phyloP scores from a whole-genome alignment of 345 rosid genomes.

The Salix caprea region DNA sequence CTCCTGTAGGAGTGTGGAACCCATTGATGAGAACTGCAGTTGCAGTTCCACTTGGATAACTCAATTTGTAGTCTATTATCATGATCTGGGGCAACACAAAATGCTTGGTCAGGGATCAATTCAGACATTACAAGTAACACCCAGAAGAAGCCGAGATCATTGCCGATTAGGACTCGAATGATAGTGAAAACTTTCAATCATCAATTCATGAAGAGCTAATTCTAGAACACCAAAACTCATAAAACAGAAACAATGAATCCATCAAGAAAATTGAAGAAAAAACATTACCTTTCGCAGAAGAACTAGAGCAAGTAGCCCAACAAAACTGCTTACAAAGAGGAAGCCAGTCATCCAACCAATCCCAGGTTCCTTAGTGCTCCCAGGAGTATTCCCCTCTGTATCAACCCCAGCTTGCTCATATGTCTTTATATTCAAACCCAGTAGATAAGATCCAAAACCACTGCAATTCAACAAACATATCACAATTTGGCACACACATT shows the following conservation, averaged over 20 bases:
- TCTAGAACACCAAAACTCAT: background rate
- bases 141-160: background rate
- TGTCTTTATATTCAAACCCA: constrained; percentile 69
- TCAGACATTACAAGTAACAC: background rate
- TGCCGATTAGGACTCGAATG: background rate
- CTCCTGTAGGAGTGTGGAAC: too few relatives aligned
- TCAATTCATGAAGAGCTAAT: background rate
- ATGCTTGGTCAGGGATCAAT: background rate
- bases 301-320: constrained; percentile 77
- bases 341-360: constrained; percentile 88
- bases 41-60: too few relatives aligned
- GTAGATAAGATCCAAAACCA: constrained; percentile 87
- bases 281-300: constrained; percentile 73
- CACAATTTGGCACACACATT: too few relatives aligned
- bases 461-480: constrained; percentile 37
- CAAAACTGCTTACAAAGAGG: constrained; percentile 68
- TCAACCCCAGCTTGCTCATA: constrained; percentile 63
- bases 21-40: too few relatives aligned
- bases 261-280: background rate
- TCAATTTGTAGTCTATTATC: constrained; percentile 6
- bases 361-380: constrained; percentile 73
- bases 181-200: background rate
- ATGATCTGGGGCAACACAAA: constrained; percentile 50
- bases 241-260: background rate
- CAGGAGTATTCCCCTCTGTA: constrained; percentile 62